phyloP scores from a whole-genome alignment of 108 stramenopile species.

The Chaetoceros muelleri region DNA sequence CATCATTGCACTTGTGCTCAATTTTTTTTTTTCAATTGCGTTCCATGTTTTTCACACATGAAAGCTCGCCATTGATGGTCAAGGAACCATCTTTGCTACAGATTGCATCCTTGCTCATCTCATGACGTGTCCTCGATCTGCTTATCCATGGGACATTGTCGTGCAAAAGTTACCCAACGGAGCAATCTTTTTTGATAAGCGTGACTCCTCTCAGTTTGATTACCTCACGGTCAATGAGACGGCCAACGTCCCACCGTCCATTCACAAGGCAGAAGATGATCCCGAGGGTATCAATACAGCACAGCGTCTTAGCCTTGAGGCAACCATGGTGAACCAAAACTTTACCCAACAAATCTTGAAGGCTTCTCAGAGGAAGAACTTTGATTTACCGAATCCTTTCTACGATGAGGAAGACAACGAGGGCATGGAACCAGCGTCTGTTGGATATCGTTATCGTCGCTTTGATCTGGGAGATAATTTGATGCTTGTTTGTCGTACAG shows the following conservation, averaged over 20 bases:
- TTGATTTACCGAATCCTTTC: conserved; percentile 91
- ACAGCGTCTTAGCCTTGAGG: conserved; percentile 87
- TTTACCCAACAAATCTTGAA: conserved; percentile 95
- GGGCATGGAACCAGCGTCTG: conserved; percentile 90
- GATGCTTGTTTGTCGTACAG: conserved; percentile 63
- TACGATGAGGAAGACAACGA: conserved; percentile 93
- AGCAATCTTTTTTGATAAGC: conserved; percentile 91
- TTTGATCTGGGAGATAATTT: conserved; percentile 77
- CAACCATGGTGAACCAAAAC: conserved; percentile 96
- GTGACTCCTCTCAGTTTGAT: conserved; percentile 89
- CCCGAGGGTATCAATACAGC: conserved; percentile 85
- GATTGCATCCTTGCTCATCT: conserved; percentile 93
- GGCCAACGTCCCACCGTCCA: conserved; percentile 59
- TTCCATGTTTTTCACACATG: no score
- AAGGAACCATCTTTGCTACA: conserved; percentile 90
- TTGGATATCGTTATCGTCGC: conserved; percentile 95
- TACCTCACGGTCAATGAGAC: conserved; percentile 91
- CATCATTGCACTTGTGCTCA: no score
- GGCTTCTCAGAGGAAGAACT: conserved; percentile 51
- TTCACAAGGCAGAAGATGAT: conserved; percentile 33
- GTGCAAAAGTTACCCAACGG: conserved; percentile 87
- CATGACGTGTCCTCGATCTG: conserved; percentile 91
- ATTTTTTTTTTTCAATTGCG: conserved; percentile 2
- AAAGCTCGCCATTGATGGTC: conserved; percentile 80
- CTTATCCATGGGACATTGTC: conserved; percentile 97